Percentiles rank a stretch among this genome's conserved stretches.
Conservation (phyloP, 768 basidiomycete genomes). For the Neoboletus subvelutipes region DNA sequence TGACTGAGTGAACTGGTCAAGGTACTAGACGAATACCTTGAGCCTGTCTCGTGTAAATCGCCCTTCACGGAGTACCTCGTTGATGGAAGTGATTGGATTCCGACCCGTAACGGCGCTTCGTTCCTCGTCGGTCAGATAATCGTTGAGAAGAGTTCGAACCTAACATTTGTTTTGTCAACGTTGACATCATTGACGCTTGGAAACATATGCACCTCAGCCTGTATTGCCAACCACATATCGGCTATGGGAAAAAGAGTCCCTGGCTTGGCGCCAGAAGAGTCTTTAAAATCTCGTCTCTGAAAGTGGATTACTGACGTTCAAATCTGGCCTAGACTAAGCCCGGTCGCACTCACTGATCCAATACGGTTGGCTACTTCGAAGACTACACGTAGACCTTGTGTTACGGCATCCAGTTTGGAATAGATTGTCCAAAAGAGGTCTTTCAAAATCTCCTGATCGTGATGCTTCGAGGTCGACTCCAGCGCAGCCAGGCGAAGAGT, state of each 20-base stretch:
- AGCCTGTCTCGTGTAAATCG: conserved; percentile 73
- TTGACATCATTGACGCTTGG: neutral
- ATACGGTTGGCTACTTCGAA: conserved; percentile 91
- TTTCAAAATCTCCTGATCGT: conserved; percentile 80
- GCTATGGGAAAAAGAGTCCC: conserved; percentile 76
- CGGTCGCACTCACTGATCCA: conserved; percentile 66
- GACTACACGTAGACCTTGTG: conserved; percentile 85
- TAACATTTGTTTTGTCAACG: conserved; percentile 32
- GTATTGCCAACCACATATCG: conserved; percentile 87
- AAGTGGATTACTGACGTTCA: conserved; percentile 1
- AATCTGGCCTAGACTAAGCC: neutral
- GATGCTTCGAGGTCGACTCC: conserved; percentile 67
- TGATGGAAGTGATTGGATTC: conserved; percentile 90
- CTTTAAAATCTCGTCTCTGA: conserved; percentile 89
- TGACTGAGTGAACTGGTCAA: neutral
- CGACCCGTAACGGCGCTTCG: conserved; percentile 74
- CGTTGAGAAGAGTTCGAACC: conserved; percentile 81
- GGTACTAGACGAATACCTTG: conserved; percentile 51
- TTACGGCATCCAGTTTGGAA: conserved; percentile 91
- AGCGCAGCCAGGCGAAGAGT: conserved; percentile 66
- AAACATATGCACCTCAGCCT: conserved; percentile 66
- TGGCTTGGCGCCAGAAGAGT: conserved; percentile 75
- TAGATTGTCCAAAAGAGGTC: conserved; percentile 98
- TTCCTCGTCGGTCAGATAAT: conserved; percentile 92
- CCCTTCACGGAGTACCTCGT: conserved; percentile 87